phyloP scores from a whole-genome alignment of 257 asterid species.

The Solanum stenotomum region DNA sequence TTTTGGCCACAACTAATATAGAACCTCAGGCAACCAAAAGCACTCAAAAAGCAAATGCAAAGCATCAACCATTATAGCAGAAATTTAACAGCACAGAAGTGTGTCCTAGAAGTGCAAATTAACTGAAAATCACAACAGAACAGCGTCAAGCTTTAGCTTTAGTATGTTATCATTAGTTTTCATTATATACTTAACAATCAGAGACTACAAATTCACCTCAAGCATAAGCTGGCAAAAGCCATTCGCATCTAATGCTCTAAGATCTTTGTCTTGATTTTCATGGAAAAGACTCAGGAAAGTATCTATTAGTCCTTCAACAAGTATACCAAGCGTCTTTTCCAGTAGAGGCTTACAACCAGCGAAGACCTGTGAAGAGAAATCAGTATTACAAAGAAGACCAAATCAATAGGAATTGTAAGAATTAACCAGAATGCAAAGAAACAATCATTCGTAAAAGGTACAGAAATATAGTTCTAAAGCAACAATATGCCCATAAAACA shows the following conservation, averaged over 20 bases:
- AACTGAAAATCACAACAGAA: background rate
- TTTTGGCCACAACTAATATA: background rate
- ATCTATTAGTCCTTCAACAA: constrained; percentile 94
- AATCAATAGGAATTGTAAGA: background rate
- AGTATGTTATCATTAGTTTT: background rate
- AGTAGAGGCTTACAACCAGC: constrained; percentile 90
- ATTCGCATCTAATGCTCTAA: constrained; percentile 75
- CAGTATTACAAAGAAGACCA: constrained; percentile 2
- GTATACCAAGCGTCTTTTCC: constrained; percentile 89
- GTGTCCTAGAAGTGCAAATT: background rate
- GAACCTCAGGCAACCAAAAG: background rate
- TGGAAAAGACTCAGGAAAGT: constrained; percentile 73
- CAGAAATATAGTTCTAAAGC: background rate
- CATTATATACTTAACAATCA: background rate
- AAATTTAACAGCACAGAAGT: background rate
- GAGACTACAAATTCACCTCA: constrained; percentile 43
- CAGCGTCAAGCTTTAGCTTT: background rate
- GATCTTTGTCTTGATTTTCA: constrained; percentile 56
- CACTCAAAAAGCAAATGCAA: background rate
- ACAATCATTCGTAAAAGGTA: background rate
- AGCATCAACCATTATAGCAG: background rate
- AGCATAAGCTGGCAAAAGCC: constrained; percentile 97
- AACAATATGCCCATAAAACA: background rate
- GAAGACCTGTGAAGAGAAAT: constrained; percentile 52
- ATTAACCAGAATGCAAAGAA: background rate